A percentile compares a stretch with the other conserved stretches of the same genome.
These are phyloP conservation scores for Kodamaea restingae DNA, from an alignment of 805 yeast genomes.

Conservation along the genomic window DNA sequence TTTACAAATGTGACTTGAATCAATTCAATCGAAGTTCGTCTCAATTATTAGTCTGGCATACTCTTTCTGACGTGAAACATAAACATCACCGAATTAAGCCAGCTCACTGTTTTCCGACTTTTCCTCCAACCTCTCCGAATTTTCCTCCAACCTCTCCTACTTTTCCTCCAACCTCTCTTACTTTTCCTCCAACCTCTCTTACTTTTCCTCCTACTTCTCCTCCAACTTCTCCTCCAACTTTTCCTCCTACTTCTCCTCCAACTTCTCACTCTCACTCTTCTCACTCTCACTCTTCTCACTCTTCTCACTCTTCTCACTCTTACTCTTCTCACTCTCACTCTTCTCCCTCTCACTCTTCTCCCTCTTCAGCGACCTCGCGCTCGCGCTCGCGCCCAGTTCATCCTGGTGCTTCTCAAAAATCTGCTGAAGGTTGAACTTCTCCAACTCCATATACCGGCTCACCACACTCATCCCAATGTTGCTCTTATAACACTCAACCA, in stretches of 20 bases:
- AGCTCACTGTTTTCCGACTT: too few relatives aligned
- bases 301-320: neutral
- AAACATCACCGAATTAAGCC: too few relatives aligned
- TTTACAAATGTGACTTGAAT: too few relatives aligned
- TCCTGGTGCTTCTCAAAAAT: slow-evolving; percentile 51
- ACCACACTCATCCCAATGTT: slow-evolving; percentile 87
- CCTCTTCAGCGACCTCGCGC: slow-evolving; percentile 6
- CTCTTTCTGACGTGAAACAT: too few relatives aligned
- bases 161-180: too few relatives aligned
- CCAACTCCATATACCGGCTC: slow-evolving; percentile 54
- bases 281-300: neutral
- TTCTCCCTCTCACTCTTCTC: slow-evolving; percentile 10
- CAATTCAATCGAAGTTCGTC: too few relatives aligned
- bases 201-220: too few relatives aligned
- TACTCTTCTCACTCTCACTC: neutral
- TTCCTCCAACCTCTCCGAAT: too few relatives aligned
- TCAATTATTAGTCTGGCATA: too few relatives aligned
- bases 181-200: too few relatives aligned
- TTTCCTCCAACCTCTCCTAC: too few relatives aligned
- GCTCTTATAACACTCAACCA: slow-evolving; percentile 86
- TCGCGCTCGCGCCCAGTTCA: slow-evolving; percentile 12
- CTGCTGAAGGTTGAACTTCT: slow-evolving; percentile 78
- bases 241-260: slow-evolving; percentile 1
- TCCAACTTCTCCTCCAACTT: neutral
- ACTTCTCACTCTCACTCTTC: neutral